These are phyloP conservation scores for Irineochytrium annulatum DNA, from an alignment of 192 early-diverging fungal genomes.

Conservation along the genomic window DNA sequence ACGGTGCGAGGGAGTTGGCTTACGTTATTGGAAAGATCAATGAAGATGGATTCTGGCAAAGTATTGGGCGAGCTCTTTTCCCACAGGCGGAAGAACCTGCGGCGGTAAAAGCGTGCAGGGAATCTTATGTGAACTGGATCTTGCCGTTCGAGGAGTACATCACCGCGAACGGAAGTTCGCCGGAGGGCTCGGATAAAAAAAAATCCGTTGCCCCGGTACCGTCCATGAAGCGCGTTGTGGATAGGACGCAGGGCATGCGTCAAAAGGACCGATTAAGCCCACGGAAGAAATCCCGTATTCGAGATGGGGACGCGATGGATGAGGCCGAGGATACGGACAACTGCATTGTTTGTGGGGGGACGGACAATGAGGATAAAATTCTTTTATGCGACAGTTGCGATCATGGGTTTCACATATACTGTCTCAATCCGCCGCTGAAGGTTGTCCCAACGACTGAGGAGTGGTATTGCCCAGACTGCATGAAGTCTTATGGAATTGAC, in stretches of 20 bases:
- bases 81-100: no score
- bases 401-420: constrained; percentile 75
- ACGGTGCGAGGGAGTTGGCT: constrained; percentile 1
- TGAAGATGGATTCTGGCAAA: no score
- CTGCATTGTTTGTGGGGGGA: constrained; percentile 45
- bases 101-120: no score
- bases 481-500: constrained; percentile 71
- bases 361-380: constrained; percentile 59
- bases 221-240: no score
- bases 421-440: constrained; percentile 69
- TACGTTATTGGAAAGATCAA: no score
- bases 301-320: not conserved
- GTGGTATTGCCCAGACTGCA: constrained; percentile 87
- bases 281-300: no score
- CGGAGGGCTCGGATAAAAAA: no score
- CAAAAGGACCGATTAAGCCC: no score
- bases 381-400: constrained; percentile 88
- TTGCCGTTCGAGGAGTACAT: constrained; percentile 48
- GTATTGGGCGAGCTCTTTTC: no score
- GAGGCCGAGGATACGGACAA: constrained; percentile 2
- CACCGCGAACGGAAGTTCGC: constrained; percentile 1
- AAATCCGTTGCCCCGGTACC: not conserved
- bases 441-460: constrained; percentile 52
- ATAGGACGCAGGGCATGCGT: not conserved
- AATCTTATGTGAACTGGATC: constrained; percentile 42